Evolutionary conservation across 2,329 filamentous ascomycete species (phyloP).

Genomic region (Fusarium brevicatenulatum): DNA sequence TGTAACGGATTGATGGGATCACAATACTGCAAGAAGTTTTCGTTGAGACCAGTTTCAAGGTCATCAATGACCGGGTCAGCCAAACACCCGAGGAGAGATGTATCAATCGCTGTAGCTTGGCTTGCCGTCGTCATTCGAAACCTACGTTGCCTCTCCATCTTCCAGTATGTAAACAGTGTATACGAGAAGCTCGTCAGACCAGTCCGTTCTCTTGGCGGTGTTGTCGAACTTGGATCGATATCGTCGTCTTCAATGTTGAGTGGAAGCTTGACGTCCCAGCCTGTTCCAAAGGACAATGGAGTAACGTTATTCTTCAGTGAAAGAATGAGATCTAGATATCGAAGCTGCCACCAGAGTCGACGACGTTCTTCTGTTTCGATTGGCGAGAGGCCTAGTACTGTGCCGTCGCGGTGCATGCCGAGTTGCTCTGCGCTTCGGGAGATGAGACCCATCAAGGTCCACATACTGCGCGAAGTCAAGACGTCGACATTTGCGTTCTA

Average conservation of each 20-base stretch:
- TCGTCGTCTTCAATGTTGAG: slow-evolving; percentile 24
- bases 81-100: not conserved
- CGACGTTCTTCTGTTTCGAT: slow-evolving; percentile 23
- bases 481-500: slow-evolving; percentile 19
- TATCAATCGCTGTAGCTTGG: not conserved
- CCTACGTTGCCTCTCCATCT: not conserved
- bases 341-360: slow-evolving; percentile 23
- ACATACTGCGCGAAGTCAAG: not conserved
- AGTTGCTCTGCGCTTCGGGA: slow-evolving; percentile 17
- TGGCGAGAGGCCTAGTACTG: not conserved
- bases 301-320: slow-evolving; percentile 4
- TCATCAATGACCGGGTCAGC: not conserved
- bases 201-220: not conserved
- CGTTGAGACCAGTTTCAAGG: slow-evolving; percentile 2
- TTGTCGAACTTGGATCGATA: not conserved
- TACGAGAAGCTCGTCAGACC: slow-evolving; percentile 4
- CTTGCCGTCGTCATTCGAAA: not conserved
- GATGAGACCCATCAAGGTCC: slow-evolving; percentile 2
- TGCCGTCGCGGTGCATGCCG: slow-evolving; percentile 21
- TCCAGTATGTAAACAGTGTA: not conserved
- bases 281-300: slow-evolving; percentile 1
- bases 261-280: slow-evolving; percentile 20
- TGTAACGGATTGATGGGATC: slow-evolving; percentile 9
- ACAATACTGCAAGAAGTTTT: slow-evolving; percentile 21
- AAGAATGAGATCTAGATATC: slow-evolving; percentile 7